Evolutionary conservation across 2,329 filamentous ascomycete genomes (phyloP).

Genomic region (Fusarium pseudonygamai): DNA sequence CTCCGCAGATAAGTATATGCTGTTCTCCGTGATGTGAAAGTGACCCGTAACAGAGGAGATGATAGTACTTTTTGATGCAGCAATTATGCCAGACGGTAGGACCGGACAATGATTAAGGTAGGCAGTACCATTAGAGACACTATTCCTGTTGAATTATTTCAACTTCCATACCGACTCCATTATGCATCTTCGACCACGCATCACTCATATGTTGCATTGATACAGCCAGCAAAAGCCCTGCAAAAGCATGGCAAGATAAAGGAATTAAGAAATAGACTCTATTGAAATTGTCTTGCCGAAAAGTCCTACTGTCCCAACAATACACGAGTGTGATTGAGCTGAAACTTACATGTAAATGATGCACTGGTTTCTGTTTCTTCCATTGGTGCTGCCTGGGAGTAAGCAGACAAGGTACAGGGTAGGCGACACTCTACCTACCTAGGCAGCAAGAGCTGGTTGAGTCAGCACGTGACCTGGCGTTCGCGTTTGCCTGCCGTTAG

Average conservation of each 20-base stretch:
- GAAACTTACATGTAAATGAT: neutral
- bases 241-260: neutral
- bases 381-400: neutral
- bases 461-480: conserved; percentile 34
- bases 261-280: neutral
- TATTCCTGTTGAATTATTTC: neutral
- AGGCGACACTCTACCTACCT: neutral
- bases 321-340: neutral
- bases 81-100: neutral
- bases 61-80: neutral
- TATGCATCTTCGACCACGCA: too few species aligned
- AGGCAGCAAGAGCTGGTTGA: conserved; percentile 14
- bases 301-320: neutral
- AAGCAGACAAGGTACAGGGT: neutral
- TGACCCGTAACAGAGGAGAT: neutral
- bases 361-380: neutral
- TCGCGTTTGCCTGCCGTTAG: conserved; percentile 12
- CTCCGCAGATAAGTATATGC: neutral
- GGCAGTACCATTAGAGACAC: neutral
- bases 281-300: neutral
- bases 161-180: neutral
- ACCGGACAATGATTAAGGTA: neutral
- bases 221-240: neutral
- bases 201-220: too few species aligned
- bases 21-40: neutral